Percentiles rank a stretch among this genome's conserved stretches.
Evolutionary conservation across 148 eudicot species (phyloP).

Genomic region (Chenopodium suecicum): DNA sequence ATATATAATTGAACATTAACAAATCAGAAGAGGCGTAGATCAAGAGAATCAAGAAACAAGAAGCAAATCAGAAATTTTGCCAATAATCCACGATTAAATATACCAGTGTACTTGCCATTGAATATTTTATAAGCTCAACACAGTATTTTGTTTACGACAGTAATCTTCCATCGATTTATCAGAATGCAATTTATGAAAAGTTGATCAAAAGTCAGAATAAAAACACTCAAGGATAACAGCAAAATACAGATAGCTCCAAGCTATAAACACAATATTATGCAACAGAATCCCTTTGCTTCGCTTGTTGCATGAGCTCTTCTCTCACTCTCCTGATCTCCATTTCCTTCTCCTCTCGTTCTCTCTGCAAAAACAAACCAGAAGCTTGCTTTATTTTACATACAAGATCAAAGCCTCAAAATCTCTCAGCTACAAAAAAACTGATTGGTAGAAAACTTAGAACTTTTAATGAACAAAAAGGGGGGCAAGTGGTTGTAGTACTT

Average conservation of each 20-base stretch:
- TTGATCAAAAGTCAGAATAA: slow-evolving; percentile 23
- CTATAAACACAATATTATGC: slow-evolving; percentile 35
- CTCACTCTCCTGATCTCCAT: slow-evolving; percentile 64
- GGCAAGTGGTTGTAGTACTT: neutral
- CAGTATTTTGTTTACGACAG: slow-evolving; percentile 12
- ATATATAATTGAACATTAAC: neutral
- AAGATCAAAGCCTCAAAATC: neutral
- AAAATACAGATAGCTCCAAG: slow-evolving; percentile 18
- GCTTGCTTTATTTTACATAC: slow-evolving; percentile 1
- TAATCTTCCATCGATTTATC: slow-evolving; percentile 11
- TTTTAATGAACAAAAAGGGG: neutral
- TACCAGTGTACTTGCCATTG: neutral
- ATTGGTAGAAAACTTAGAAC: neutral
- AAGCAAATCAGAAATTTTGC: neutral
- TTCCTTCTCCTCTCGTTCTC: slow-evolving; percentile 70
- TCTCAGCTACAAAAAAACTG: neutral
- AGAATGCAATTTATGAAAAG: slow-evolving; percentile 22
- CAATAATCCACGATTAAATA: neutral
- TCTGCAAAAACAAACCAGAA: slow-evolving; percentile 39
- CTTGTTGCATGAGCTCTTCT: slow-evolving; percentile 49
- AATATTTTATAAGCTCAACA: slow-evolving; percentile 5
- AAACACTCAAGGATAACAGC: slow-evolving; percentile 22
- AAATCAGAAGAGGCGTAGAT: neutral
- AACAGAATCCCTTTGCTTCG: slow-evolving; percentile 45
- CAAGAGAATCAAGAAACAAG: neutral